A percentile compares a stretch with the other conserved stretches of the same genome.
These are phyloP conservation scores for Epichloe uncinata DNA, from an alignment of 2,329 filamentous ascomycete genomes.

Conservation along the genomic window DNA sequence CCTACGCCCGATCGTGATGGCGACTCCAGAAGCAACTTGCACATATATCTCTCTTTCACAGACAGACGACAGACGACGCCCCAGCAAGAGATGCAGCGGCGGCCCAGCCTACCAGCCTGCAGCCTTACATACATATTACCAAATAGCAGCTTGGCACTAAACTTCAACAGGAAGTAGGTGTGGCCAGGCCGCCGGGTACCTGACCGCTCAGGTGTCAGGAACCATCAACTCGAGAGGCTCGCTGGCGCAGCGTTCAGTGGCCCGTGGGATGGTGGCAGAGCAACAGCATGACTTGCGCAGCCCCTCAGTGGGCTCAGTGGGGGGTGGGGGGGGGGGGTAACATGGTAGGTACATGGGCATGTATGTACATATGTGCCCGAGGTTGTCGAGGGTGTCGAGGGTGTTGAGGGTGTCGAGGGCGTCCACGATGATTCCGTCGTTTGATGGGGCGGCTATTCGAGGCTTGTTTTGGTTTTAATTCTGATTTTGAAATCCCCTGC, in stretches of 20 bases:
- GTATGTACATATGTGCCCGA: neutral
- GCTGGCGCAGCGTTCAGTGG: neutral
- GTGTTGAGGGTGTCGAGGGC: neutral
- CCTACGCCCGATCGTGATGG: conserved; percentile 16
- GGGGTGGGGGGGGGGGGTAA: too few species aligned
- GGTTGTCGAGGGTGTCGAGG: neutral
- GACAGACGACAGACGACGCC: conserved; percentile 5
- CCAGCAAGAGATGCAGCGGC: conserved; percentile 19
- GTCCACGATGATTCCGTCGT: conserved; percentile 6
- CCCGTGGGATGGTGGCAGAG: neutral
- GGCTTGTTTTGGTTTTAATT: conserved; percentile 12
- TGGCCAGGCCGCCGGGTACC: neutral
- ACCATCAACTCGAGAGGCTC: conserved; percentile 8
- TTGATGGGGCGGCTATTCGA: conserved; percentile 19
- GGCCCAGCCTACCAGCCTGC: too few species aligned
- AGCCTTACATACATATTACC: too few species aligned
- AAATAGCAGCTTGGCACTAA: conserved; percentile 11
- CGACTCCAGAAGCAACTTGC: conserved; percentile 12
- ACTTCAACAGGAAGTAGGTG: conserved; percentile 15
- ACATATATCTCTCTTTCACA: neutral
- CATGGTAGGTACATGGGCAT: neutral
- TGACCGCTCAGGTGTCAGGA: conserved; percentile 17
- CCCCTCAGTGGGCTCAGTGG: neutral
- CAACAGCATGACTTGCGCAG: conserved; percentile 2
- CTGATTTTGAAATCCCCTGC: neutral